These are phyloP conservation scores for Solanum lycopersicoides DNA, from an alignment of 257 asterid genomes.

Conservation along the genomic window DNA sequence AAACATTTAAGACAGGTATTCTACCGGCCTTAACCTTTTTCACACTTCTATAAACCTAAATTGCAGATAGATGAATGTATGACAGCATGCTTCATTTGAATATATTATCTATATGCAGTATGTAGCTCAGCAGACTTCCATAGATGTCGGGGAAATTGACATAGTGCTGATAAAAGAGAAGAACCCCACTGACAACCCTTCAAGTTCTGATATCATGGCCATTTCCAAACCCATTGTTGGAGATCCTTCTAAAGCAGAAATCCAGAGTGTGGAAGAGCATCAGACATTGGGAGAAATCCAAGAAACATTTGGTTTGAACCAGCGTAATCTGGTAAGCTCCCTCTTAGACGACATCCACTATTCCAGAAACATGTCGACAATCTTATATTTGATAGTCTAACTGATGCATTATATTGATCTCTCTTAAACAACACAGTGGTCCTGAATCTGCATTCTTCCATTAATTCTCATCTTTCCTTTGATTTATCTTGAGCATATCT, in stretches of 20 bases:
- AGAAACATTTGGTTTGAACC: conserved; percentile 31
- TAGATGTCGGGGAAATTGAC: conserved; percentile 58
- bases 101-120: conserved; percentile 41
- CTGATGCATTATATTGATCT: not conserved
- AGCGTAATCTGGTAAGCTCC: conserved; percentile 58
- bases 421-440: not conserved
- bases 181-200: conserved; percentile 16
- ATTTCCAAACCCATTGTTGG: conserved; percentile 3
- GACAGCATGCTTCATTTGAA: not conserved
- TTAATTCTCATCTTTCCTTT: not conserved
- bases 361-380: not conserved
- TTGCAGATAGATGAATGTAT: not conserved
- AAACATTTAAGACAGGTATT: conserved; percentile 67
- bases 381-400: not conserved
- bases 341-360: not conserved
- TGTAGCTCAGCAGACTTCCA: conserved; percentile 75
- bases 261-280: conserved; percentile 45
- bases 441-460: not conserved
- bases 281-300: conserved; percentile 69
- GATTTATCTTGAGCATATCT: not conserved
- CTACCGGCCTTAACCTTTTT: not conserved
- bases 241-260: conserved; percentile 32
- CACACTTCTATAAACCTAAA: not conserved
- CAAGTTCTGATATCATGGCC: conserved; percentile 15
- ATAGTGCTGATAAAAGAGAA: conserved; percentile 47